phyloP scores from a whole-genome alignment of 169 alveolate species.

The Eimeria praecox region DNA sequence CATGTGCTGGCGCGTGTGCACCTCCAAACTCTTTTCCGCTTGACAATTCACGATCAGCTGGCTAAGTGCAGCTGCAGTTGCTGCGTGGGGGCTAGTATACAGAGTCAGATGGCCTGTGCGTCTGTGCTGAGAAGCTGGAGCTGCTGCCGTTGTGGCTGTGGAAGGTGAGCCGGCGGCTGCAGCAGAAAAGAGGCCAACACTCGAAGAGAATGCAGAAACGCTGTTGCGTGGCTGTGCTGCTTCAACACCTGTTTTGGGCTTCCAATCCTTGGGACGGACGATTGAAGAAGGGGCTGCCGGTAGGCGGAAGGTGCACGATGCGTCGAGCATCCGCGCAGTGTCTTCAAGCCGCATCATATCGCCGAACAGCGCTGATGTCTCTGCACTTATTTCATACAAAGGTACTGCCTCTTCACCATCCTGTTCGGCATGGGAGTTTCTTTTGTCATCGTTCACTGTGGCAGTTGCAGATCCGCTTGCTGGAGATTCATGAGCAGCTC shows the following conservation, averaged over 20 bases:
- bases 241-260: background rate
- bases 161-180: background rate
- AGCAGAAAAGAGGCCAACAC: background rate
- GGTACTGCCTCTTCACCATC: conserved; percentile 35
- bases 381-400: conserved; percentile 41
- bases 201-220: background rate
- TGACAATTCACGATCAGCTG: background rate
- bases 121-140: background rate
- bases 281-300: conserved; percentile 63
- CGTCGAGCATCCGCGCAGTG: conserved; percentile 67
- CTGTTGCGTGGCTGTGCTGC: background rate
- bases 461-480: conserved; percentile 8
- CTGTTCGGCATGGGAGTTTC: background rate
- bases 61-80: conserved; percentile 32
- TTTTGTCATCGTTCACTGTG: background rate
- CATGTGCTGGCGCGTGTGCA: background rate
- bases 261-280: background rate
- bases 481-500: background rate
- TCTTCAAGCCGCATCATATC: conserved; percentile 74
- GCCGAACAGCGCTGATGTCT: conserved; percentile 40
- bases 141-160: background rate
- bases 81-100: conserved; percentile 1
- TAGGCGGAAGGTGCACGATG: conserved; percentile 69
- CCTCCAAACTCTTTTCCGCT: background rate
- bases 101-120: conserved; percentile 2